Percentiles rank a stretch among this genome's conserved stretches.
Conservation (phyloP, 306 rosid species). For the Trichosanthes cucumerina region DNA sequence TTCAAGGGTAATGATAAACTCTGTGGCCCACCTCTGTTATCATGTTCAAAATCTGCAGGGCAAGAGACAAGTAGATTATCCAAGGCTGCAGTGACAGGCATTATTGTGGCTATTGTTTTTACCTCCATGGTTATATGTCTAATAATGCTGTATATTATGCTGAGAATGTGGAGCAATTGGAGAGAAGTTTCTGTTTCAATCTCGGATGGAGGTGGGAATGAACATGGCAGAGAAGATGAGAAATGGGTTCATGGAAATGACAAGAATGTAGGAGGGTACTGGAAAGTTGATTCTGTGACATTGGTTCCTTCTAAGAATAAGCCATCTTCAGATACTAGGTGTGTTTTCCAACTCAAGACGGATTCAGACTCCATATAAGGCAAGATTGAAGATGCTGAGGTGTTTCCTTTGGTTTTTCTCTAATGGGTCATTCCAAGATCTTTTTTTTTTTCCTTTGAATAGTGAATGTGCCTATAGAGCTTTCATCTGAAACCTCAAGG, state of each 20-base stretch:
- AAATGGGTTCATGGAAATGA: slow-evolving; percentile 30
- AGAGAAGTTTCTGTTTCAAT: slow-evolving; percentile 57
- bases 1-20: slow-evolving; percentile 50
- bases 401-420: neutral
- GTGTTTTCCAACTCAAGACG: slow-evolving; percentile 45
- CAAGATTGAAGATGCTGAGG: slow-evolving; percentile 1
- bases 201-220: slow-evolving; percentile 37
- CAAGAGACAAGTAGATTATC: slow-evolving; percentile 37
- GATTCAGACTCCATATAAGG: slow-evolving; percentile 28
- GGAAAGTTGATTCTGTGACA: slow-evolving; percentile 67
- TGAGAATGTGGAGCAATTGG: slow-evolving; percentile 93
- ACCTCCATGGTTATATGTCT: slow-evolving; percentile 67
- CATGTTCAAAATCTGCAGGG: slow-evolving; percentile 38
- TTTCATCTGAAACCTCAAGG: neutral
- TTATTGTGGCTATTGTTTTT: slow-evolving; percentile 64
- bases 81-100: slow-evolving; percentile 41
- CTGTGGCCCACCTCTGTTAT: slow-evolving; percentile 59
- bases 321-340: slow-evolving; percentile 32
- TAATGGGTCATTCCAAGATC: neutral
- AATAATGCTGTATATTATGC: slow-evolving; percentile 61
- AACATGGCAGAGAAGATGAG: slow-evolving; percentile 18
- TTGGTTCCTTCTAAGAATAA: slow-evolving; percentile 46
- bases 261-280: slow-evolving; percentile 50
- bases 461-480: neutral
- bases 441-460: neutral